A percentile compares a stretch with the other conserved stretches of the same genome.
Evolutionary conservation across 2,329 filamentous ascomycete species (phyloP).

Genomic region (Diaporthe vexans): DNA sequence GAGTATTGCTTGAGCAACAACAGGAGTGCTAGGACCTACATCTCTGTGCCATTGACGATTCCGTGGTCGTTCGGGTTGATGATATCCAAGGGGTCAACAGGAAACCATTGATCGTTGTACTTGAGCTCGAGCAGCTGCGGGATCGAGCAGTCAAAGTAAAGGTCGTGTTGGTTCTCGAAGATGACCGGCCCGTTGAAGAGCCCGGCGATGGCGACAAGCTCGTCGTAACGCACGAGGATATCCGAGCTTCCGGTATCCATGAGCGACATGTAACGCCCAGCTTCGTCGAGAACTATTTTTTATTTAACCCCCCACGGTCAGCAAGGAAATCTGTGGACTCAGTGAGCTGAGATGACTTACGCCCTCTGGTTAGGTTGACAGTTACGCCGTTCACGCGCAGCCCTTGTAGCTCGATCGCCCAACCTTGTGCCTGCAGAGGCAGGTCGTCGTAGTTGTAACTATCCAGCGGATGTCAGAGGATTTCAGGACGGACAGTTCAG

Average conservation of each 20-base stretch:
- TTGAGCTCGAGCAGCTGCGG: constrained; percentile 19
- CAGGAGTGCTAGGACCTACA: neutral
- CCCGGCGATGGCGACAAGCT: neutral
- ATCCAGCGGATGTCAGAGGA: neutral
- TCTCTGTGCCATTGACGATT: constrained; percentile 13
- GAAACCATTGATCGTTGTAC: constrained; percentile 20
- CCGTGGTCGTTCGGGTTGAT: constrained; percentile 7
- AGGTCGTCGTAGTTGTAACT: constrained; percentile 9
- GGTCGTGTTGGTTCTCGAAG: constrained; percentile 15
- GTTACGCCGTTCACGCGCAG: constrained; percentile 7
- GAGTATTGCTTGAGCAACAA: no score
- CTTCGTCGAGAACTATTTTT: neutral
- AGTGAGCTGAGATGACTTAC: neutral
- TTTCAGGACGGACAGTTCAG: rapidly evolving
- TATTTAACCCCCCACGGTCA: neutral
- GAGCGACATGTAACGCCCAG: constrained; percentile 14
- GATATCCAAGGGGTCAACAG: neutral
- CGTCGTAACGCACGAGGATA: constrained; percentile 1
- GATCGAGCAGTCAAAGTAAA: constrained; percentile 24
- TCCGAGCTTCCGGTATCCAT: constrained; percentile 11
- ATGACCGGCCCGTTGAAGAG: constrained; percentile 13
- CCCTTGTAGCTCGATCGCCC: constrained; percentile 19
- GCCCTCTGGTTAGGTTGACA: constrained; percentile 14
- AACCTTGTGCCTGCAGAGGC: constrained; percentile 16
- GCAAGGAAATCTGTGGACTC: neutral